Base-by-base conservation (phyloP, 208 protist genomes). In the Naegleria lovaniensis region DNA sequence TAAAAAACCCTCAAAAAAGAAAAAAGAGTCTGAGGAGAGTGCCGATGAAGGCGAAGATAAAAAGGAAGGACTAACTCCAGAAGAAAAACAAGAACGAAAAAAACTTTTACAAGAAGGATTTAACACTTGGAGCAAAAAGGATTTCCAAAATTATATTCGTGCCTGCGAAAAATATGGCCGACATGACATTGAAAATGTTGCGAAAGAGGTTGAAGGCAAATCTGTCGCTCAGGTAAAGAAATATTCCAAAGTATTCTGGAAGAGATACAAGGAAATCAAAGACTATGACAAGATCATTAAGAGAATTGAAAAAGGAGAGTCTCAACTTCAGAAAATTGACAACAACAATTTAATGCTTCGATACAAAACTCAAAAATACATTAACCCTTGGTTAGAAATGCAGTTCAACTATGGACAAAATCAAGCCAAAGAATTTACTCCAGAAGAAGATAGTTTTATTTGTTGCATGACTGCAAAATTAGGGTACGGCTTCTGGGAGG, bases 371-470 rank as follows among this genome's bases (percentile, higher is more conserved):
- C 84, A 86, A 19, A 58, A 91, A 76, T 83, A 51, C 13, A 88
- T 33, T 9, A 41, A 83, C 40, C 89, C 89, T 48, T 90, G 75
- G 75, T 36, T 33, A 1, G 88, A 90, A 58, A 76, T 90, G 52
- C 15, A n/a, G 38, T 84, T 90, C n/a, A 48, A 55, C 15, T 90
- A 90, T 76, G 89, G 89, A 43, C 29, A 59, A 25, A 75, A 84
- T 43, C 75, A 86, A 13, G 55, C 9, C 7, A 88, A 67, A 25
- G 11, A 51, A 58, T 91, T 40, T 11, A 84, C 48, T 40, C 6
- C 15, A 48, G 36, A 91, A 67, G 89, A 91, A 88, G 58, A 91
- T 76, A 13, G 22, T 88, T 91, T 76, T 83, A 59, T 91, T 86
- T 13, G 29, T 58, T 59, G 48, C 29, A 83, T 91, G 58, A 84